A percentile compares a stretch with the other conserved stretches of the same genome.
Conservation (phyloP, 2,329 filamentous ascomycete genomes). For the Aspergillus caelatus region DNA sequence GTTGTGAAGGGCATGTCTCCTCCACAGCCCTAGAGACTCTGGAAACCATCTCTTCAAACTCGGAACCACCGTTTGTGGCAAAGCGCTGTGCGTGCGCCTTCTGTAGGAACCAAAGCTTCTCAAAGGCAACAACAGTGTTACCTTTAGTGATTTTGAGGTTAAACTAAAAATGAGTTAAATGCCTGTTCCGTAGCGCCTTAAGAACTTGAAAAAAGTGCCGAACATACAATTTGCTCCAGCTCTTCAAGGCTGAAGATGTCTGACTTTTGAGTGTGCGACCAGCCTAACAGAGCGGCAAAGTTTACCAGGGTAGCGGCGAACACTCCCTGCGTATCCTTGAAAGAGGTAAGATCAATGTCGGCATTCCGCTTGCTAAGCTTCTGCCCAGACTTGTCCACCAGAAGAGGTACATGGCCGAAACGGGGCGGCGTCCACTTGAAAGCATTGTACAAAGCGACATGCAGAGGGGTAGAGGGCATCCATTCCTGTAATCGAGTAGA, state of each 20-base stretch:
- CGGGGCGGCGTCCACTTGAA: constrained; percentile 72
- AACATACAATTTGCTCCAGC: constrained; percentile 67
- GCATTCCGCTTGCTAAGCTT: constrained; percentile 88
- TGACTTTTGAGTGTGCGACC: constrained; percentile 69
- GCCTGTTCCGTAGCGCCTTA: background rate
- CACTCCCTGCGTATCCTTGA: constrained; percentile 59
- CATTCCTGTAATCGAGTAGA: constrained; percentile 67
- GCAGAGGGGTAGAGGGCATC: constrained; percentile 89
- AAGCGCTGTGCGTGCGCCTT: constrained; percentile 64
- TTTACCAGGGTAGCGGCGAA: constrained; percentile 71
- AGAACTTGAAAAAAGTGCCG: background rate
- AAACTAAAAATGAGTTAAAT: constrained; percentile 58
- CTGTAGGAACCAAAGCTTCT: constrained; percentile 81
- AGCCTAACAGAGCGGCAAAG: constrained; percentile 83
- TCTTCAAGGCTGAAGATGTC: constrained; percentile 73
- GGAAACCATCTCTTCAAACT: constrained; percentile 44
- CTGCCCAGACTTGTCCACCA: constrained; percentile 68
- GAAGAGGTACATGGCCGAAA: constrained; percentile 80
- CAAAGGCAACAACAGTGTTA: constrained; percentile 78
- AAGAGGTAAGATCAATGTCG: constrained; percentile 62
- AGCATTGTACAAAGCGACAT: constrained; percentile 72
- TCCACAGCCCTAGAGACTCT: constrained; percentile 32
- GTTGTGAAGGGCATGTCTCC: constrained; percentile 24
- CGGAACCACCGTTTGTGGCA: constrained; percentile 48
- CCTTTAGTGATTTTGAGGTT: constrained; percentile 87